Evolutionary conservation across 257 asterid species (phyloP).

Genomic region (Solanum acaule): DNA sequence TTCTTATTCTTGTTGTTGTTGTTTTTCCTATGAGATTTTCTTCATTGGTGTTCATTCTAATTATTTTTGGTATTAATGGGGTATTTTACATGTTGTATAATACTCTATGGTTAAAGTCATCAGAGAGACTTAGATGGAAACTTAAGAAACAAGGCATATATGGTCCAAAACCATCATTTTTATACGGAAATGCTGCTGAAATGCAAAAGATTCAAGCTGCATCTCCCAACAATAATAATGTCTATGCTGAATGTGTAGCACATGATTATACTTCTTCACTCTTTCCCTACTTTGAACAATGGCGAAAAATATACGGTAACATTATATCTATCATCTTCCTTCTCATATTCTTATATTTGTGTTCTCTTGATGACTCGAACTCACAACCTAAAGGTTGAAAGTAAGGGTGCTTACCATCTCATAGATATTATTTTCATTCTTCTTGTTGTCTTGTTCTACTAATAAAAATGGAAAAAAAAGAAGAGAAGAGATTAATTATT

Average conservation of each 20-base stretch:
- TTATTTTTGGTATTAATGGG: not conserved
- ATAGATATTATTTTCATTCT: not conserved
- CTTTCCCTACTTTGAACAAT: slow-evolving; percentile 77
- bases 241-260: slow-evolving; percentile 44
- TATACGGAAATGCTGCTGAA: slow-evolving; percentile 58
- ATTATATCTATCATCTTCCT: not conserved
- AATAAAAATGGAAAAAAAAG: too few species aligned
- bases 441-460: not conserved
- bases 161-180: slow-evolving; percentile 57
- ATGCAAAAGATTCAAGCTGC: slow-evolving; percentile 61
- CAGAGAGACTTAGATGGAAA: slow-evolving; percentile 26
- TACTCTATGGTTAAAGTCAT: slow-evolving; percentile 29
- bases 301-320: slow-evolving; percentile 76
- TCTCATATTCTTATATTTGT: not conserved
- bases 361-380: not conserved
- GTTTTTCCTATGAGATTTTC: not conserved
- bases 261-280: slow-evolving; percentile 78
- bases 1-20: not conserved
- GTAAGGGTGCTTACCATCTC: not conserved
- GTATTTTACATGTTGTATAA: not conserved
- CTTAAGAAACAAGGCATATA: slow-evolving; percentile 60
- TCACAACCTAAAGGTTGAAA: too few species aligned
- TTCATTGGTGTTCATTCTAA: not conserved
- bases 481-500: not conserved
- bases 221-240: slow-evolving; percentile 1